Evolutionary conservation across 345 rosid species (phyloP).

Genomic region (Heritiera littoralis): DNA sequence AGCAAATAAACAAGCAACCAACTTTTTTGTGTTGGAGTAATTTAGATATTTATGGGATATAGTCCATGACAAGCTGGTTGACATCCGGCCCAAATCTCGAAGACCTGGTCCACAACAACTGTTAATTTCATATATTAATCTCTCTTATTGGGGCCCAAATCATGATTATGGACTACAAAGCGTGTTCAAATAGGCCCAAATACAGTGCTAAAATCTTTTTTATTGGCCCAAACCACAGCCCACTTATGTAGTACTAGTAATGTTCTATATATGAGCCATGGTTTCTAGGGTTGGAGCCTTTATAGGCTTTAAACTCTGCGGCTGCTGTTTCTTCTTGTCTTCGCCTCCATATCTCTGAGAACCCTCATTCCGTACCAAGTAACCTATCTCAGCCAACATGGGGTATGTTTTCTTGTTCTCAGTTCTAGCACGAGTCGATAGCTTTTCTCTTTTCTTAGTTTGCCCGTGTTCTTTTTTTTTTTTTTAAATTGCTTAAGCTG

Average conservation of each 20-base stretch:
- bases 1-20: too few species aligned
- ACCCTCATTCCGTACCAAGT: neutral
- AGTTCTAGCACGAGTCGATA: neutral
- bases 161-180: neutral
- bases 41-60: too few species aligned
- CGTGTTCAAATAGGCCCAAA: neutral
- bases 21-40: too few species aligned
- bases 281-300: slow-evolving; percentile 11
- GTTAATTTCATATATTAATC: too few species aligned
- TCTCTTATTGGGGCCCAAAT: neutral
- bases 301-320: neutral
- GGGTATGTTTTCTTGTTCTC: slow-evolving; percentile 13
- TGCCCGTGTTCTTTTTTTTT: neutral
- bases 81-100: neutral
- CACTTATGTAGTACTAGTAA: neutral
- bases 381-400: slow-evolving; percentile 21
- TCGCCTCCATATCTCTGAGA: neutral
- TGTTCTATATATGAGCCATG: neutral
- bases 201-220: too few species aligned
- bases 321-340: slow-evolving; percentile 17
- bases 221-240: neutral
- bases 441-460: neutral
- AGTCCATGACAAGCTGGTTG: too few species aligned
- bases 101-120: neutral
- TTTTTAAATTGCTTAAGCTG: neutral